Evolutionary conservation across 805 yeast genomes (phyloP).

Genomic region (Hanseniaspora lindneri): DNA sequence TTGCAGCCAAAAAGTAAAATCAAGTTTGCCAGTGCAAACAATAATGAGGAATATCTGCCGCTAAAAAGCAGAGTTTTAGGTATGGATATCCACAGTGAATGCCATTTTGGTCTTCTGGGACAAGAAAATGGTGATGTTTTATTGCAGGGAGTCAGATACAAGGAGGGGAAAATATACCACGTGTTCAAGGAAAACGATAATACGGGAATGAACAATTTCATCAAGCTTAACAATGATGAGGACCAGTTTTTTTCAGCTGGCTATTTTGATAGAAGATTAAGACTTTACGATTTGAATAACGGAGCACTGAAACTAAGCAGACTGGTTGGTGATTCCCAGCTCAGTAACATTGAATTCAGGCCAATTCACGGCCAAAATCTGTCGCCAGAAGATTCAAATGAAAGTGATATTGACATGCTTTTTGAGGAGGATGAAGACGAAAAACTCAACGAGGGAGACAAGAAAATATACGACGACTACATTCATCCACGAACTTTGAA

Average conservation of each 20-base stretch:
- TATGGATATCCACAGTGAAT: constrained; percentile 69
- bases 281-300: constrained; percentile 75
- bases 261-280: constrained; percentile 74
- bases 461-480: constrained; percentile 1
- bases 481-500: constrained; percentile 22
- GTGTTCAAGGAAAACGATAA: constrained; percentile 40
- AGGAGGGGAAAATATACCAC: constrained; percentile 71
- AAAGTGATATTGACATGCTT: constrained; percentile 37
- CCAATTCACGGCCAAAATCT: constrained; percentile 39
- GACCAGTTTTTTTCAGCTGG: constrained; percentile 56
- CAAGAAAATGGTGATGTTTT: constrained; percentile 75
- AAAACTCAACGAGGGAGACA: constrained; percentile 25
- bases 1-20: constrained; percentile 45
- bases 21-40: constrained; percentile 25
- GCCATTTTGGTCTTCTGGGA: constrained; percentile 77
- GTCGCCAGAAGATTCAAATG: constrained; percentile 20
- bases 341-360: constrained; percentile 62
- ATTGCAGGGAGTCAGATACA: constrained; percentile 67
- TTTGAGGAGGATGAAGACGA: constrained; percentile 53
- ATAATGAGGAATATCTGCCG: constrained; percentile 36
- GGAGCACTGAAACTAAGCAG: constrained; percentile 45
- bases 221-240: constrained; percentile 52
- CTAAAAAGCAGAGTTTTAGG: constrained; percentile 76
- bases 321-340: constrained; percentile 58
- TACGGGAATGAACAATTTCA: constrained; percentile 53